Conservation (phyloP, 805 yeast genomes). For the Isabelozyma pseudorhagii region DNA sequence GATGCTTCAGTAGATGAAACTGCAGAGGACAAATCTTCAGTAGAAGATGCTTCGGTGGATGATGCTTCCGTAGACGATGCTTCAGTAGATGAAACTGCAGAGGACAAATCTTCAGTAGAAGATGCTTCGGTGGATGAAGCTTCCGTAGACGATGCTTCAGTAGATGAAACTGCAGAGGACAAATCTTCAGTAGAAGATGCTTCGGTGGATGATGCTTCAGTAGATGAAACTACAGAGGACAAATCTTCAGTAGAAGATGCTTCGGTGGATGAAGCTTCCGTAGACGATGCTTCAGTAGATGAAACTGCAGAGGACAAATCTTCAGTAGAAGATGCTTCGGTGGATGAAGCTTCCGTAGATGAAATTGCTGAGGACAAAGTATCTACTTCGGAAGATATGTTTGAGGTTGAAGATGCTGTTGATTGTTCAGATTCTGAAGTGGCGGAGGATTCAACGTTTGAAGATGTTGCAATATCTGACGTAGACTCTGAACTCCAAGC, state of each 20-base stretch:
- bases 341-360: not conserved
- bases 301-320: not conserved
- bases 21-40: not conserved
- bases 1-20: not conserved
- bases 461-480: not conserved
- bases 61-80: not conserved
- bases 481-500: not conserved
- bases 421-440: not conserved
- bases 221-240: not conserved
- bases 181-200: not conserved
- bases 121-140: not conserved
- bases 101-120: not conserved
- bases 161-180: not conserved
- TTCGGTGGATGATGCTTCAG: not conserved
- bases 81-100: not conserved
- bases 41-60: not conserved
- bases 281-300: not conserved
- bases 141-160: not conserved
- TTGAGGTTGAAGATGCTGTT: not conserved
- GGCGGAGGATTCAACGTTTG: not conserved
- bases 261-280: not conserved
- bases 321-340: not conserved
- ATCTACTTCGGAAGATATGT: not conserved
- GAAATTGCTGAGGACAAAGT: not conserved
- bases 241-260: not conserved